These are phyloP conservation scores for Candida insectalens DNA, from an alignment of 805 yeast genomes.

Conservation along the genomic window DNA sequence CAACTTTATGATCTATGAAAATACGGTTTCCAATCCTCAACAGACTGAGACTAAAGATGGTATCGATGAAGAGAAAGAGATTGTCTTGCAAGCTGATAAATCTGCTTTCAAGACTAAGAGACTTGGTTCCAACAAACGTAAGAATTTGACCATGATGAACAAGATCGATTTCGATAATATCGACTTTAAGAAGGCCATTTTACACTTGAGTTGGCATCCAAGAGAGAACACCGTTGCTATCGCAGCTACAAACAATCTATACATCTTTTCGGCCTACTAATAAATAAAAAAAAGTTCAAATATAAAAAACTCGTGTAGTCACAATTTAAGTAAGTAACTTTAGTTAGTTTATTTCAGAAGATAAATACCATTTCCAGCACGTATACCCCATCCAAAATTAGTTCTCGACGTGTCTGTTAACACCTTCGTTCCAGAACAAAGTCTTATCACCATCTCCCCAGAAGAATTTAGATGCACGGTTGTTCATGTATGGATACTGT, in stretches of 20 bases:
- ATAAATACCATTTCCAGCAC: too few species aligned
- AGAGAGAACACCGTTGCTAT: slow-evolving; percentile 92
- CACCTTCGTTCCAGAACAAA: slow-evolving; percentile 87
- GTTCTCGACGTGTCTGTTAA: slow-evolving; percentile 70
- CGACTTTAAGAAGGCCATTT: slow-evolving; percentile 88
- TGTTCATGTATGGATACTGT: slow-evolving; percentile 76
- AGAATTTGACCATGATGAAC: slow-evolving; percentile 34
- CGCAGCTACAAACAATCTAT: slow-evolving; percentile 94
- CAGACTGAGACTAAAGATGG: slow-evolving; percentile 14
- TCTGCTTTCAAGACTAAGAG: slow-evolving; percentile 85
- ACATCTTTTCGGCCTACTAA: slow-evolving; percentile 68
- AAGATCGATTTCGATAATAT: slow-evolving; percentile 69
- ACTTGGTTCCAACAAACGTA: slow-evolving; percentile 33
- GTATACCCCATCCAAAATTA: too few species aligned
- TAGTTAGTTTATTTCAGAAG: not conserved
- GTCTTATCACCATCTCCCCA: slow-evolving; percentile 99
- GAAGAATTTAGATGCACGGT: slow-evolving; percentile 81
- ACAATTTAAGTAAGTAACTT: not conserved
- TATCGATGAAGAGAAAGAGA: slow-evolving; percentile 39
- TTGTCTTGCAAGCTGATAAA: slow-evolving; percentile 94
- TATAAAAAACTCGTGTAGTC: slow-evolving; percentile 1
- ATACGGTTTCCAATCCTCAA: slow-evolving; percentile 36
- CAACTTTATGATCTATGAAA: slow-evolving; percentile 93
- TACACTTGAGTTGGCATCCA: slow-evolving; percentile 98
- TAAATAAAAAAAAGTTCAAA: slow-evolving; percentile 2